Base-by-base conservation (phyloP, 1,284 basidiomycete species). In the Apiotrichum laibachii region DNA sequence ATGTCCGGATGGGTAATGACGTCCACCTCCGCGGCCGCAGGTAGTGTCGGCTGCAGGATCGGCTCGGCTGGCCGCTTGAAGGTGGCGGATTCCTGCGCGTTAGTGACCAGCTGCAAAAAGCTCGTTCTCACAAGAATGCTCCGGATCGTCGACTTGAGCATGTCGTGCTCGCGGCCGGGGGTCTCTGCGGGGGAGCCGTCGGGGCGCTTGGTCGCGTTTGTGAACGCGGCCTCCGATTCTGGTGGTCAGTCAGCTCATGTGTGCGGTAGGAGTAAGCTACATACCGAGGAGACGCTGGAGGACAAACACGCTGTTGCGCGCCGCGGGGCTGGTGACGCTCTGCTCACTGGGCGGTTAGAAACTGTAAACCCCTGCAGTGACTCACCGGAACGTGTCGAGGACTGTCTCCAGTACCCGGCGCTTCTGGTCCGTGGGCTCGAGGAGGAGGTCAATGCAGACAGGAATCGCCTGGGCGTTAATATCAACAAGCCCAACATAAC, bases 341-440 rank as follows among this genome's bases (percentile, higher is more conserved):
- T 55, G 53, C 16, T 60, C 51, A 5, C 59, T 58, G 31, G 8
- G 2, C 31, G n/a, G 35, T 18, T 18, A 50, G 50, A 7, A 4
- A 9, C 21, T 16, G 22, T n/a, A 8, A 12, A 6, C 22, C 10
- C 15, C 1, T 16, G 33, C 31, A 33, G 26, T 31, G 26, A 45
- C 16, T 12, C 34, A 54, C 50, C 60, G 56, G 51, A 63, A 60
- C 12, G 56, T 63, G 26, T 58, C 53, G 9, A 63, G 43, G 39
- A 60, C 51, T 18, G 43, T 49, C 26, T 50, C 33, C 9, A 58
- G 45, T 13, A 43, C 51, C 5, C 21, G 31, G 19, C 56, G 59
- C 54, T 63, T 89, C 50, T 56, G 56, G 4, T 53, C 51, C 2
- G 59, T 58, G 4, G 62, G 62, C 11, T 57, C 56, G 37, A 60